Evolutionary conservation across 805 yeast species (phyloP).

Genomic region (Metschnikowia matae): DNA sequence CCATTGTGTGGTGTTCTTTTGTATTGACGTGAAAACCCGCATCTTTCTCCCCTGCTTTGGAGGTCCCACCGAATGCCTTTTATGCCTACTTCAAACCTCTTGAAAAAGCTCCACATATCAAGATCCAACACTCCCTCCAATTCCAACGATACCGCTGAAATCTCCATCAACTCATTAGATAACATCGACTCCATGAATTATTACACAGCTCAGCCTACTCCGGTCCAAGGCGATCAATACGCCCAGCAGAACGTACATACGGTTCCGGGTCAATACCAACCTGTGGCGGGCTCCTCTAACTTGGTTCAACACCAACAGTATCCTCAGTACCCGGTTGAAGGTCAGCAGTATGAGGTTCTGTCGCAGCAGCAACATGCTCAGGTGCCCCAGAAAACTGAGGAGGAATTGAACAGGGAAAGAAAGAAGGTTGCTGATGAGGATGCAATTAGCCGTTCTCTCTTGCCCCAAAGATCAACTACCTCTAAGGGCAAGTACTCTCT

Average conservation of each 20-base stretch:
- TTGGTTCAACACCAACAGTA: constrained; percentile 3
- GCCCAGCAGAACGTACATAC: constrained; percentile 3
- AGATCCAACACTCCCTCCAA: constrained; percentile 9
- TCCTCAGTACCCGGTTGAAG: constrained; percentile 1
- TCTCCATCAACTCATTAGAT: constrained; percentile 11
- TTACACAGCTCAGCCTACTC: constrained; percentile 4
- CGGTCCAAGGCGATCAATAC: constrained; percentile 3
- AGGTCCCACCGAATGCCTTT: constrained; percentile 1
- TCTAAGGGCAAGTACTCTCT: constrained; percentile 58
- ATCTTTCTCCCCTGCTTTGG: background rate
- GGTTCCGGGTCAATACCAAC: background rate
- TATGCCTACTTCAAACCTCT: constrained; percentile 16
- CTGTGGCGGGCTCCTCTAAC: background rate
- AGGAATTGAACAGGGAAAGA: constrained; percentile 4
- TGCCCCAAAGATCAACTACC: constrained; percentile 18
- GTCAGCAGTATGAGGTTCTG: background rate
- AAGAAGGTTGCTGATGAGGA: constrained; percentile 12
- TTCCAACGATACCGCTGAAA: constrained; percentile 3
- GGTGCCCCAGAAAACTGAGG: constrained; percentile 4
- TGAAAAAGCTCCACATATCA: constrained; percentile 18
- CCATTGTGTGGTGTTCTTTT: background rate
- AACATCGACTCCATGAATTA: constrained; percentile 16
- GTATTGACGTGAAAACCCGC: background rate
- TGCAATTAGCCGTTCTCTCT: constrained; percentile 17
- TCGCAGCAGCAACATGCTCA: constrained; percentile 3